These are phyloP conservation scores for Cynara cardunculus DNA, from an alignment of 129 eudicot species.

Conservation along the genomic window DNA sequence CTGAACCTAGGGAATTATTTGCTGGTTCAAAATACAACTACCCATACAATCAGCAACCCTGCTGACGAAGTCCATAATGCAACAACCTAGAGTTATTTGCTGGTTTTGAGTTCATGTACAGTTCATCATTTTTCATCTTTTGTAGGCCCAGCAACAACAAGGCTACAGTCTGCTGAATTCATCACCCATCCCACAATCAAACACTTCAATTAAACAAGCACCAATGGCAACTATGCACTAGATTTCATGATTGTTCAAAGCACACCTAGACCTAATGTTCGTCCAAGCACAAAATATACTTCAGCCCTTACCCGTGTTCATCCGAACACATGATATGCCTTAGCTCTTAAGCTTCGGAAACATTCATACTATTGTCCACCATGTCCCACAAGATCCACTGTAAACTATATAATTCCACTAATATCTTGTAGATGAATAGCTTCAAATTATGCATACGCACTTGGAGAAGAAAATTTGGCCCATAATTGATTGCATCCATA, in stretches of 20 bases:
- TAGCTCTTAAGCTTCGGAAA: background rate
- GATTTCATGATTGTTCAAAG: background rate
- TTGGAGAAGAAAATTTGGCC: background rate
- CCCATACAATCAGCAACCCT: background rate
- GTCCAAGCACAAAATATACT: background rate
- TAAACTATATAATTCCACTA: background rate
- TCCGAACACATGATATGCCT: background rate
- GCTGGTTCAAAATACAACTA: background rate
- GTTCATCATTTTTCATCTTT: slow-evolving; percentile 6
- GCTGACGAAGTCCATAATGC: background rate
- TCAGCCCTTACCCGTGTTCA: background rate
- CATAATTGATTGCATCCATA: background rate
- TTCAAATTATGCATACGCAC: background rate
- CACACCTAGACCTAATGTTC: background rate
- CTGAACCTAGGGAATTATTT: background rate
- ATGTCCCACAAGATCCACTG: background rate
- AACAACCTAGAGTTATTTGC: background rate
- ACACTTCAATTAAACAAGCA: slow-evolving; percentile 1
- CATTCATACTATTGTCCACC: background rate
- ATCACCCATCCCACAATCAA: background rate
- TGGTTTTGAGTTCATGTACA: background rate
- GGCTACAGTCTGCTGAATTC: background rate
- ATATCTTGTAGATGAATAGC: background rate
- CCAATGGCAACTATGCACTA: background rate
- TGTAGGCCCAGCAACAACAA: background rate